Evolutionary conservation across 192 early-diverging fungal genomes (phyloP).

Genomic region (Coemansia sp.): DNA sequence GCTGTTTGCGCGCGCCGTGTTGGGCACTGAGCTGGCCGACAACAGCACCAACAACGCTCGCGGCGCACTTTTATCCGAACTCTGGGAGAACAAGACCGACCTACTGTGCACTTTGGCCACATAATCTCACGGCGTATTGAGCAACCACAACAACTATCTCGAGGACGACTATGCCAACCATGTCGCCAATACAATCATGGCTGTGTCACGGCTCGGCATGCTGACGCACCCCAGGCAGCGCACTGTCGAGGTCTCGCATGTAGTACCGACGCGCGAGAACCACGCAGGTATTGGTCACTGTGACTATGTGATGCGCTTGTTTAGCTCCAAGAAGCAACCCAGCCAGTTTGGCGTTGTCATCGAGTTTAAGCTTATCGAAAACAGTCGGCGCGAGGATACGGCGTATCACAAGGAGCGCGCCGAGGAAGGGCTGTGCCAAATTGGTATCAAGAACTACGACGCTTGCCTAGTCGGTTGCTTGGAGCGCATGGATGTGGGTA

Average conservation of each 20-base stretch:
- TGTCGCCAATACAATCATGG: slow-evolving; percentile 38
- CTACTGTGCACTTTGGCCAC: slow-evolving; percentile 24
- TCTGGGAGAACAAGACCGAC: slow-evolving; percentile 27
- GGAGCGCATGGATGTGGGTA: slow-evolving; percentile 42
- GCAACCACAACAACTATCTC: slow-evolving; percentile 38
- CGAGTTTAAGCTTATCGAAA: slow-evolving; percentile 40
- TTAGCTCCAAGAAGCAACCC: slow-evolving; percentile 20
- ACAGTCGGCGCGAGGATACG: slow-evolving; percentile 10
- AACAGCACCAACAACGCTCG: slow-evolving; percentile 26
- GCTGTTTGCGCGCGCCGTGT: slow-evolving; percentile 29
- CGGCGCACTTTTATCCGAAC: slow-evolving; percentile 23
- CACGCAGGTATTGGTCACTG: slow-evolving; percentile 14
- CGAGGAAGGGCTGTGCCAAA: slow-evolving; percentile 17
- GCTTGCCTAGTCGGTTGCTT: slow-evolving; percentile 29
- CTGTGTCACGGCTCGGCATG: slow-evolving; percentile 33
- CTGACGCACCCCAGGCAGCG: slow-evolving; percentile 9
- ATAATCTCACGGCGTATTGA: slow-evolving; percentile 34
- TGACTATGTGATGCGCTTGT: slow-evolving; percentile 22
- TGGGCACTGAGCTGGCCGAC: slow-evolving; percentile 26
- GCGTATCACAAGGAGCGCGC: slow-evolving; percentile 16
- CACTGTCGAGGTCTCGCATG: background rate
- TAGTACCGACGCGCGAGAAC: slow-evolving; percentile 14
- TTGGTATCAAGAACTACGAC: slow-evolving; percentile 23
- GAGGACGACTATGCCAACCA: slow-evolving; percentile 49
- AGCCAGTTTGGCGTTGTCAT: slow-evolving; percentile 40